phyloP scores from a whole-genome alignment of 306 rosid species.

The Vicia villosa region DNA sequence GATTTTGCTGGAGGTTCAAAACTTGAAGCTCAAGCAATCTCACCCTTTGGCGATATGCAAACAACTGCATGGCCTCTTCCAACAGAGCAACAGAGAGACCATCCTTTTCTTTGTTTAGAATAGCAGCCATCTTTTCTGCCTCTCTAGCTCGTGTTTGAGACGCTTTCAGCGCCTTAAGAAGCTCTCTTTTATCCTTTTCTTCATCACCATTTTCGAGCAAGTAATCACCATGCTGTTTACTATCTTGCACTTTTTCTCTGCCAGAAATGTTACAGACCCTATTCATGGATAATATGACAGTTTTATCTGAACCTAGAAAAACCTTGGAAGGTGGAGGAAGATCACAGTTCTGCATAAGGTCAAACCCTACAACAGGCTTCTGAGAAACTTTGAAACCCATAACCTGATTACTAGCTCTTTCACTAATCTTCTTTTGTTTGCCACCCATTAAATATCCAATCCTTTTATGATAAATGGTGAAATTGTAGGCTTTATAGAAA shows the following conservation, averaged over 20 bases:
- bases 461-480: slow-evolving; percentile 12
- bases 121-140: slow-evolving; percentile 64
- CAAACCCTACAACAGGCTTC: slow-evolving; percentile 45
- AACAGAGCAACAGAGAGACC: slow-evolving; percentile 52
- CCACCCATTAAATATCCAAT: slow-evolving; percentile 44
- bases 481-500: slow-evolving; percentile 8
- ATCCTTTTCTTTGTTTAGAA: slow-evolving; percentile 58
- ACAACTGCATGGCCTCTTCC: slow-evolving; percentile 60
- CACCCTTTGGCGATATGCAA: slow-evolving; percentile 63
- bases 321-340: slow-evolving; percentile 90
- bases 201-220: slow-evolving; percentile 24
- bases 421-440: slow-evolving; percentile 29
- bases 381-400: slow-evolving; percentile 54
- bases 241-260: slow-evolving; percentile 27
- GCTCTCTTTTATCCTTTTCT: slow-evolving; percentile 51
- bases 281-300: slow-evolving; percentile 52
- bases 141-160: slow-evolving; percentile 85
- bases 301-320: slow-evolving; percentile 53
- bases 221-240: slow-evolving; percentile 14
- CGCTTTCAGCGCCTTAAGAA: slow-evolving; percentile 73
- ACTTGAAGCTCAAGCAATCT: slow-evolving; percentile 78
- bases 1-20: slow-evolving; percentile 45
- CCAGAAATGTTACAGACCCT: slow-evolving; percentile 35
- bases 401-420: slow-evolving; percentile 31
- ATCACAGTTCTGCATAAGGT: slow-evolving; percentile 88